Evolutionary conservation across 2,329 filamentous ascomycete species (phyloP).

Genomic region (Aspergillus ruber): DNA sequence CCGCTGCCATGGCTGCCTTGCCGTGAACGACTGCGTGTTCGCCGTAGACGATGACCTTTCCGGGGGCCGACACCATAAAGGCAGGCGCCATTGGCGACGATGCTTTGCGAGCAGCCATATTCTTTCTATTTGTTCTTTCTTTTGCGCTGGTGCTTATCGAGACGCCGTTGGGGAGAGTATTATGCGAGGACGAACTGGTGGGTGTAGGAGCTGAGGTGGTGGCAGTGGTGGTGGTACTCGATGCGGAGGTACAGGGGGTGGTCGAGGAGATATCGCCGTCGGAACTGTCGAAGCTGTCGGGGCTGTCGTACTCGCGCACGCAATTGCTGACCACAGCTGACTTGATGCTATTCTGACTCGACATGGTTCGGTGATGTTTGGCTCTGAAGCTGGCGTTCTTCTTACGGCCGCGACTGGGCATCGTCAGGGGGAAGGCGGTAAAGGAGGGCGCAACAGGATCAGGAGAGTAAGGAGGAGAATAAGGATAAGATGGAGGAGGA

Average conservation of each 20-base stretch:
- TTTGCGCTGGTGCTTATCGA: too few relatives aligned
- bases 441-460: conserved; percentile 8
- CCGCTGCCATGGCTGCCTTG: conserved; percentile 91
- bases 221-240: conserved; percentile 14
- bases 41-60: conserved; percentile 96
- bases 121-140: conserved; percentile 3
- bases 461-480: neutral
- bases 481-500: neutral
- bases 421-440: conserved; percentile 11
- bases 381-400: conserved; percentile 24
- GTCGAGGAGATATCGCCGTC: conserved; percentile 22
- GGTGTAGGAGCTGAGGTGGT: conserved; percentile 4
- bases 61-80: conserved; percentile 97
- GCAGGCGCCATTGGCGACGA: conserved; percentile 66
- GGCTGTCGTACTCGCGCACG: conserved; percentile 12
- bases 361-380: neutral
- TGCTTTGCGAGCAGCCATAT: conserved; percentile 29
- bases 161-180: neutral
- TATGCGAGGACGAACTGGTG: neutral
- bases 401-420: conserved; percentile 17
- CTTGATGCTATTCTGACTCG: too few relatives aligned
- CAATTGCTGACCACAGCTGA: conserved; percentile 7
- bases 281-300: conserved; percentile 16
- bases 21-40: conserved; percentile 98
- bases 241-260: conserved; percentile 13